These are phyloP conservation scores for Bolboschoenoplectus hybrid DNA, from an alignment of 202 grass and related monocot species.

Conservation along the genomic window DNA sequence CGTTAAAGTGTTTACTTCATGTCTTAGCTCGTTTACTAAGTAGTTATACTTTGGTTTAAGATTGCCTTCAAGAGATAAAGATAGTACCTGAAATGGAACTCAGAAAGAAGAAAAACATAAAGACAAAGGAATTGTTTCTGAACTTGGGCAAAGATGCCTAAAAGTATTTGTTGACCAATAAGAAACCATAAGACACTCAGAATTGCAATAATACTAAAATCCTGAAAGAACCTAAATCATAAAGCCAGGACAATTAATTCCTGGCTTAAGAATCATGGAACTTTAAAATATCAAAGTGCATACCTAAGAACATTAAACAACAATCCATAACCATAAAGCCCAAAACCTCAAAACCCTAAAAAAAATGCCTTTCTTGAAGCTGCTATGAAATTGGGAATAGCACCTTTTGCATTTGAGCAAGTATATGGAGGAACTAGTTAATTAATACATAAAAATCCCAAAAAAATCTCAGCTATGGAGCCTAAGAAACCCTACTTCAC, in stretches of 20 bases:
- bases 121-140: background rate
- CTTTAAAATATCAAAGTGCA: background rate
- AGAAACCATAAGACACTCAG: background rate
- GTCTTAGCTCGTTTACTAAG: constrained; percentile 86
- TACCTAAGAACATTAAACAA: background rate
- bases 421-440: background rate
- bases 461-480: background rate
- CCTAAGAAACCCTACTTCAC: constrained; percentile 4
- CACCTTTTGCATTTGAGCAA: background rate
- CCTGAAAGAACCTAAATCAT: background rate
- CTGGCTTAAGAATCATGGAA: background rate
- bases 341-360: background rate
- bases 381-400: background rate
- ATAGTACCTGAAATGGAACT: constrained; percentile 73
- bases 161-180: constrained; percentile 16
- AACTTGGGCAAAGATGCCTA: constrained; percentile 33
- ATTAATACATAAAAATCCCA: background rate
- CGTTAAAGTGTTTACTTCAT: constrained; percentile 76
- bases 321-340: background rate
- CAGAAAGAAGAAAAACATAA: background rate
- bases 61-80: constrained; percentile 84
- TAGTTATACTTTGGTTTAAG: constrained; percentile 97
- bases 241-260: background rate
- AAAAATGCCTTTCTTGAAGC: background rate
- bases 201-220: background rate